phyloP scores from a whole-genome alignment of 23 red algal species.

The Gracilaria domingensis region DNA sequence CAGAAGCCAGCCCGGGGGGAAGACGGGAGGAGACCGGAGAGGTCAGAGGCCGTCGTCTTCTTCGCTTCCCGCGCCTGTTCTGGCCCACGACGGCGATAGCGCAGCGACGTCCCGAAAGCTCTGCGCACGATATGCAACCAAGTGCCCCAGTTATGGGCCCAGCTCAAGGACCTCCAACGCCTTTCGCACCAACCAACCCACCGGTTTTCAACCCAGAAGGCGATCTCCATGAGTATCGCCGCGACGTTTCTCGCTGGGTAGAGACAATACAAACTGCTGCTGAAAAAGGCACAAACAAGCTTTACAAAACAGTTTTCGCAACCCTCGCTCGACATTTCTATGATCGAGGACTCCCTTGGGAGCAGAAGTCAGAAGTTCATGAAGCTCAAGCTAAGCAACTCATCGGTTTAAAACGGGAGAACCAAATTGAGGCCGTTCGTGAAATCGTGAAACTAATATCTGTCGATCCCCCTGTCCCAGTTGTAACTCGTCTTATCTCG shows the following conservation, averaged over 20 bases:
- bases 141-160: conserved; percentile 31
- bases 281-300: background rate
- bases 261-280: conserved; percentile 22
- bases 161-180: background rate
- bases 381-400: conserved; percentile 3
- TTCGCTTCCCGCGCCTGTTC: no score
- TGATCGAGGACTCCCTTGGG: background rate
- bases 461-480: background rate
- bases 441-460: conserved; percentile 14
- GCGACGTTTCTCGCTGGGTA: conserved; percentile 29
- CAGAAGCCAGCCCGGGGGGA: no score
- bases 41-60: no score
- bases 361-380: conserved; percentile 26
- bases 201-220: background rate
- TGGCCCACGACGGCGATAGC: no score
- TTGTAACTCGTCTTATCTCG: background rate
- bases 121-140: no score
- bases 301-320: conserved; percentile 36
- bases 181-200: background rate
- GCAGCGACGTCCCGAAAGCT: no score
- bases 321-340: background rate
- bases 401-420: background rate
- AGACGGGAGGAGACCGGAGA: no score
- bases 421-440: background rate
- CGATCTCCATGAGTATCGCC: conserved; percentile 8